phyloP scores from a whole-genome alignment of 129 eudicot genomes.

The Scalesia atractyloides region DNA sequence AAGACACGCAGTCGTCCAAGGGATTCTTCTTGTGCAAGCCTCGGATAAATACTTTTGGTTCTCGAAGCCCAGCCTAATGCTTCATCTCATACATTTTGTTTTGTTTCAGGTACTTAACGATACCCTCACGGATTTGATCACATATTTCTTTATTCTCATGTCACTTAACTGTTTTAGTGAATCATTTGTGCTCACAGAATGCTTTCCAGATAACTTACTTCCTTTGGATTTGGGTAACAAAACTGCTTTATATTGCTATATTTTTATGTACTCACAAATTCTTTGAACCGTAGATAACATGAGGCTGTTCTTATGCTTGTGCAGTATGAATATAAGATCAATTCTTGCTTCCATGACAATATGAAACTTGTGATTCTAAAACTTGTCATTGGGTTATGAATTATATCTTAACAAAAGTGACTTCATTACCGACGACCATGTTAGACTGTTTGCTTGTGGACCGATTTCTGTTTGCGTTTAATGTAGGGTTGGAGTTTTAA shows the following conservation, averaged over 20 bases:
- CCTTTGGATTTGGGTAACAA: conserved; percentile 87
- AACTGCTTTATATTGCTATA: not conserved
- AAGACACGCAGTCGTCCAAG: conserved; percentile 83
- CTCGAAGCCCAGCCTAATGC: conserved; percentile 65
- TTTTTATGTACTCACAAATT: not conserved
- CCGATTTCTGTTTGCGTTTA: conserved; percentile 11
- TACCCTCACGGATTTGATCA: not conserved
- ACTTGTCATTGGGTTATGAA: conserved; percentile 67
- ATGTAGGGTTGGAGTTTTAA: conserved; percentile 56
- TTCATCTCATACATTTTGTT: conserved; percentile 77
- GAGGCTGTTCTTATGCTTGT: conserved; percentile 3
- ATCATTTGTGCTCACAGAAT: conserved; percentile 57
- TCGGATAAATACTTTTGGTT: conserved; percentile 89
- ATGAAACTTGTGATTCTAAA: conserved; percentile 47
- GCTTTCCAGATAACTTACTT: conserved; percentile 93
- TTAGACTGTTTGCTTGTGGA: conserved; percentile 4
- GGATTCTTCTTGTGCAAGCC: conserved; percentile 91
- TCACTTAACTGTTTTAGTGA: conserved; percentile 19
- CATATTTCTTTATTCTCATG: conserved; percentile 6
- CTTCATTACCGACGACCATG: not conserved
- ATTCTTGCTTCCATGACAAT: conserved; percentile 81
- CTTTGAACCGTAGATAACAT: not conserved
- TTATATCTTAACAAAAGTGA: not conserved
- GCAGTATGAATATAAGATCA: conserved; percentile 76
- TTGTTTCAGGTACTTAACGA: conserved; percentile 70